A percentile compares a stretch with the other conserved stretches of the same genome.
Evolutionary conservation across 768 basidiomycete species (phyloP).

Genomic region (Panaeolus cyanescens): DNA sequence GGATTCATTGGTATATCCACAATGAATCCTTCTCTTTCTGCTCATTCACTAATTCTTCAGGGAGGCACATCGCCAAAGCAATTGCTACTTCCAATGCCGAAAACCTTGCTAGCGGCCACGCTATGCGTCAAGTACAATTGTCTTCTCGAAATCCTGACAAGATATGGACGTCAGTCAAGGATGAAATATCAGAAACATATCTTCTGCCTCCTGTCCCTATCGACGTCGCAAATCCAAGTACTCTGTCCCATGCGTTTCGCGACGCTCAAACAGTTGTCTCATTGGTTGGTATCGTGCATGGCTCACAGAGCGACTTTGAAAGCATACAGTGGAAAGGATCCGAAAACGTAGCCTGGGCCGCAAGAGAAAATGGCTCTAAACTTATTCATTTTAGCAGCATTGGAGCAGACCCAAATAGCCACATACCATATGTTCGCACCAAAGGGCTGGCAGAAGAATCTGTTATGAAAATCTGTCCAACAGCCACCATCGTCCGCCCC

Average conservation of each 20-base stretch:
- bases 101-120: slow-evolving; percentile 1
- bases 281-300: slow-evolving; percentile 69
- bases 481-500: slow-evolving; percentile 67
- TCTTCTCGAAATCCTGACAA: slow-evolving; percentile 59
- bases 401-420: slow-evolving; percentile 62
- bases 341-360: slow-evolving; percentile 61
- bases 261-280: slow-evolving; percentile 63
- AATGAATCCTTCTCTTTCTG: background rate
- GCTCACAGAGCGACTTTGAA: slow-evolving; percentile 56
- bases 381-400: slow-evolving; percentile 73
- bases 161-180: slow-evolving; percentile 33
- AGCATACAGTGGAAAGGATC: slow-evolving; percentile 66
- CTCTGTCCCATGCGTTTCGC: slow-evolving; percentile 49
- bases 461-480: slow-evolving; percentile 44
- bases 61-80: slow-evolving; percentile 59
- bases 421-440: slow-evolving; percentile 60
- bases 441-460: slow-evolving; percentile 65
- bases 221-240: slow-evolving; percentile 57
- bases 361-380: slow-evolving; percentile 54
- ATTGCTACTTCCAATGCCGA: slow-evolving; percentile 35
- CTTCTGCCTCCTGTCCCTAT: slow-evolving; percentile 45
- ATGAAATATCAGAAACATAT: slow-evolving; percentile 17
- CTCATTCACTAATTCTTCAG: slow-evolving; percentile 27
- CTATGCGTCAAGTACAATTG: slow-evolving; percentile 50
- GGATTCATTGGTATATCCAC: slow-evolving; percentile 57